phyloP scores from a whole-genome alignment of 805 yeast genomes.

The Cyberlindnera maclurae region DNA sequence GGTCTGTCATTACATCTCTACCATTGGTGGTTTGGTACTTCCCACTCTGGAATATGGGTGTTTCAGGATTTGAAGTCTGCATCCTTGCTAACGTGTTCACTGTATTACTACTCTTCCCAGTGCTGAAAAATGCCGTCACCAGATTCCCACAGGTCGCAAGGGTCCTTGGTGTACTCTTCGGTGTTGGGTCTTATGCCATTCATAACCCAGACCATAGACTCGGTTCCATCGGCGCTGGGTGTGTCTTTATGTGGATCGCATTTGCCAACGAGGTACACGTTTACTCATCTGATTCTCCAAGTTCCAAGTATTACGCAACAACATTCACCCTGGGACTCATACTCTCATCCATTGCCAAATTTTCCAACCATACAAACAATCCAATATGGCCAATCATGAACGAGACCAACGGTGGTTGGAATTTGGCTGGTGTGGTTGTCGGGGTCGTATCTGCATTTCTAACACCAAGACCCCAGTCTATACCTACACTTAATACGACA shows the following conservation, averaged over 20 bases:
- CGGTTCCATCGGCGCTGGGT: conserved; percentile 57
- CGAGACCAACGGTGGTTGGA: conserved; percentile 78
- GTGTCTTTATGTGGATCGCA: conserved; percentile 53
- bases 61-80: conserved; percentile 86
- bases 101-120: conserved; percentile 41
- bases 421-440: conserved; percentile 55
- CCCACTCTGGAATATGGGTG: conserved; percentile 97
- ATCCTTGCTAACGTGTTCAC: conserved; percentile 56
- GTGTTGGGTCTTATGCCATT: conserved; percentile 69
- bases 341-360: conserved; percentile 67
- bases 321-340: conserved; percentile 68
- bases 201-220: conserved; percentile 66
- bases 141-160: conserved; percentile 48
- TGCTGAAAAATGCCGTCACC: conserved; percentile 32
- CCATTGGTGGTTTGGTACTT: conserved; percentile 92
- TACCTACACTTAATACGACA: not conserved
- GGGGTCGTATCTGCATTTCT: conserved; percentile 61
- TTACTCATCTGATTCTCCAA: conserved; percentile 18
- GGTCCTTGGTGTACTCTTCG: conserved; percentile 48
- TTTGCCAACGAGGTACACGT: conserved; percentile 32
- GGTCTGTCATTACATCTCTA: conserved; percentile 78
- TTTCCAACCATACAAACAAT: conserved; percentile 73
- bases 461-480: conserved; percentile 34
- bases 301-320: conserved; percentile 31
- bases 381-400: conserved; percentile 97